phyloP scores from a whole-genome alignment of 768 basidiomycete species.

The Serendipita indica region DNA sequence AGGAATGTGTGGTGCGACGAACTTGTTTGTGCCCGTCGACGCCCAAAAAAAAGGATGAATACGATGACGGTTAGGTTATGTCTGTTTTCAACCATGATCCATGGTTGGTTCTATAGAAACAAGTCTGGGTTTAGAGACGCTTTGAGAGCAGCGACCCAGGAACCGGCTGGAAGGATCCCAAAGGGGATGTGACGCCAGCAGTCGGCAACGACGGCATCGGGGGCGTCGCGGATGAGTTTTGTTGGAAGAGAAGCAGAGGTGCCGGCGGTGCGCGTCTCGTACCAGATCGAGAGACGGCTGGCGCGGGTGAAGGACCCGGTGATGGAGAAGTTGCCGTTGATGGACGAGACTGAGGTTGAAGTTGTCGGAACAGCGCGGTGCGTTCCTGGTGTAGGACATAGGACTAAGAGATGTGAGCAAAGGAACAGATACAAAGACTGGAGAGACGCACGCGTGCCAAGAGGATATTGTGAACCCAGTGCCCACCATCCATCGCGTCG shows the following conservation, averaged over 20 bases:
- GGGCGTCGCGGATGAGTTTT: neutral
- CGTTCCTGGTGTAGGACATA: constrained; percentile 73
- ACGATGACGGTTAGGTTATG: too few relatives aligned
- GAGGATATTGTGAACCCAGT: constrained; percentile 69
- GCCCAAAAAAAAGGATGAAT: too few relatives aligned
- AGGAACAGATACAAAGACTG: neutral
- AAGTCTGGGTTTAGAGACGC: neutral
- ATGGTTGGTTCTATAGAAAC: too few relatives aligned
- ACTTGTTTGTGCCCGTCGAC: too few relatives aligned
- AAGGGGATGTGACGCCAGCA: neutral
- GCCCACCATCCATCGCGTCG: constrained; percentile 51
- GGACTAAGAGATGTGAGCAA: constrained; percentile 33
- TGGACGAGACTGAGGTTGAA: neutral
- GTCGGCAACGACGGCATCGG: neutral
- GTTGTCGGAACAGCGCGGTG: constrained; percentile 41
- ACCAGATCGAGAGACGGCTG: neutral
- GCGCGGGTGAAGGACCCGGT: neutral
- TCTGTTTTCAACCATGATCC: too few relatives aligned
- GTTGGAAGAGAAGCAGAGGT: constrained; percentile 4
- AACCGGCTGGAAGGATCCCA: neutral
- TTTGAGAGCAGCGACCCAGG: constrained; percentile 8
- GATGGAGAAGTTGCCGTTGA: neutral
- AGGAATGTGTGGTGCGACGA: neutral
- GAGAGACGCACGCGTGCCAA: constrained; percentile 55
- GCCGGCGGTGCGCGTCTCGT: constrained; percentile 8